Base-by-base conservation (phyloP, 1,139 yeast genomes). In the Debaryomyces udenii region DNA sequence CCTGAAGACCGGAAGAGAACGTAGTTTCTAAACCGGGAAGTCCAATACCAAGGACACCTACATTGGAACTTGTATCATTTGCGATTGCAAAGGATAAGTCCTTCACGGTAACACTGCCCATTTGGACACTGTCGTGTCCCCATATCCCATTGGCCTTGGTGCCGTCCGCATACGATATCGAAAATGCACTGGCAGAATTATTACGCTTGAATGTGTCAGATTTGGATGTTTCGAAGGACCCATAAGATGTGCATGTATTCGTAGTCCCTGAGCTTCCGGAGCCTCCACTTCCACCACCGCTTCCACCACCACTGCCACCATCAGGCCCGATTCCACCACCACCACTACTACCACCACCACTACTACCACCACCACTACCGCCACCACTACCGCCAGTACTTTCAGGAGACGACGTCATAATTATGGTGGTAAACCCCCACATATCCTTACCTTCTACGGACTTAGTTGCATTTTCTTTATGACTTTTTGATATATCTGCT, bases 131-230 rank as follows among this genome's bases (percentile, higher is more conserved):
- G 48, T 77, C 85, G 35, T 60, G 54, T 13, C 80, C 83, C 83
- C 80, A 77, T 41, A 67, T 57, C 33, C 95, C 95, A 6, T 53
- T 46, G 2, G 91, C 89, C 52, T 59, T 68, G 18, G 87, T 70
- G 6, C 60, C 56, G 57, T 86, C 95, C 24, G 83, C 91, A 52
- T 87, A 87, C 23, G 63, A 45, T 51, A 85, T 85, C 37, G 35
- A 13, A 46, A 73, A 73, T 1, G 46, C 44, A 2, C 64, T 58
- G 3, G 71, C 71, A 2, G 73, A 53, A 35, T 41, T 22, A 49
- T 72, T 73, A 30, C 46, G 40, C n/a, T 54, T 49, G 56, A 68
- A 71, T 1, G 70, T 39, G 36, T 54, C 57, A 3, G 75, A 68
- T 5, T 49, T 46, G 2, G 47, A 64, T 13, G 74, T 68, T 42